Conservation (phyloP, 495 filamentous ascomycete genomes). For the Talaromyces wortmannii region DNA sequence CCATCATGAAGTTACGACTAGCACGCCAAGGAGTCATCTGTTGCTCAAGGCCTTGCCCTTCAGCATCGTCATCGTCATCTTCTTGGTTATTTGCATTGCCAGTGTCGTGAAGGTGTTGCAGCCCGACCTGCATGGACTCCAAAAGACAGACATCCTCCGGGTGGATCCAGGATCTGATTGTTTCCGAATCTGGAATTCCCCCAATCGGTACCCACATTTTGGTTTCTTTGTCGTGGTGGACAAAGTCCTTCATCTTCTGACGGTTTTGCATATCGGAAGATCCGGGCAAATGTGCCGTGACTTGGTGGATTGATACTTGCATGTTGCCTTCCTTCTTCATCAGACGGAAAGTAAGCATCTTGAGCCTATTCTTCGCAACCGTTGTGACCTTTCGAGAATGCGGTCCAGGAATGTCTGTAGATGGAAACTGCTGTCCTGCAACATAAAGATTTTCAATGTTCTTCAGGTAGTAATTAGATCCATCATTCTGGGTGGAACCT, state of each 20-base stretch:
- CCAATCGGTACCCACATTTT: conserved; percentile 75
- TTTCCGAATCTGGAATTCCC: conserved; percentile 64
- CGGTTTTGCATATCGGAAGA: conserved; percentile 91
- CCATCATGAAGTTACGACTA: conserved; percentile 90
- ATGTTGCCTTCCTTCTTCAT: conserved; percentile 65
- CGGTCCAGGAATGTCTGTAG: conserved; percentile 83
- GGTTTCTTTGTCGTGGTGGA: conserved; percentile 74
- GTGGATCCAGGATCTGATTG: conserved; percentile 77
- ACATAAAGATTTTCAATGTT: conserved; percentile 84
- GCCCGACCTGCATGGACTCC: conserved; percentile 94
- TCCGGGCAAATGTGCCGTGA: conserved; percentile 82
- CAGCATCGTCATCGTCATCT: conserved; percentile 59
- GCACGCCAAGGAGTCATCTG: conserved; percentile 92
- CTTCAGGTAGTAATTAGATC: conserved; percentile 70
- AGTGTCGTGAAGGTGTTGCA: conserved; percentile 74
- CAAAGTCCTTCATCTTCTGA: conserved; percentile 94
- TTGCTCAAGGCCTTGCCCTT: conserved; percentile 70
- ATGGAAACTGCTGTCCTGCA: conserved; percentile 88
- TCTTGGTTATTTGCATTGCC: conserved; percentile 70
- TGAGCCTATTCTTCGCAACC: conserved; percentile 87
- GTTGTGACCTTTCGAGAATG: conserved; percentile 93
- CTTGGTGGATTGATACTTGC: conserved; percentile 64
- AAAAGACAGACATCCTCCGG: conserved; percentile 92
- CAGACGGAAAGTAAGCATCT: conserved; percentile 87
- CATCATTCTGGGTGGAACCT: conserved; percentile 64